These are phyloP conservation scores for Stagonosporopsis rhizophila DNA, from an alignment of 2,329 filamentous ascomycete species.

Conservation along the genomic window DNA sequence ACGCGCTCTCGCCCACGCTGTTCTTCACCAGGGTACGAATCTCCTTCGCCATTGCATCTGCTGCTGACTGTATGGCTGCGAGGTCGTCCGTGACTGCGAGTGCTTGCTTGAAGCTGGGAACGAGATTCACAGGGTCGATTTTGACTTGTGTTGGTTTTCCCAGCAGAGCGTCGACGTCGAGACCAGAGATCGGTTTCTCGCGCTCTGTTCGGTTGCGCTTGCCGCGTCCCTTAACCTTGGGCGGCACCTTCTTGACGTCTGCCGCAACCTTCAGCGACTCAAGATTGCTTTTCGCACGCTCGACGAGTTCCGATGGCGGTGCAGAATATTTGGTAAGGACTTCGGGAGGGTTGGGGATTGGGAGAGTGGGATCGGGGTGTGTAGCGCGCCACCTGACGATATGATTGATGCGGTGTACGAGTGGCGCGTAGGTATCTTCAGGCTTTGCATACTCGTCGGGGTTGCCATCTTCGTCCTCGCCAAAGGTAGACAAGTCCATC, in stretches of 20 bases:
- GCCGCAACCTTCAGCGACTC: constrained; percentile 71
- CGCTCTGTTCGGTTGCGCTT: constrained; percentile 68
- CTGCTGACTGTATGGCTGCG: constrained; percentile 69
- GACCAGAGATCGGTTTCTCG: constrained; percentile 84
- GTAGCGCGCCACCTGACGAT: constrained; percentile 84
- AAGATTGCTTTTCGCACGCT: constrained; percentile 64
- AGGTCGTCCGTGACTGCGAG: constrained; percentile 68
- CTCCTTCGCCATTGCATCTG: constrained; percentile 76
- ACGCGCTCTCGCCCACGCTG: constrained; percentile 78
- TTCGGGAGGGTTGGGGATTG: constrained; percentile 54
- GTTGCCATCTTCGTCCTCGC: constrained; percentile 72
- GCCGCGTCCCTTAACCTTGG: constrained; percentile 74
- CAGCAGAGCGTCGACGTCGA: constrained; percentile 86
- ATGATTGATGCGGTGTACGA: constrained; percentile 87
- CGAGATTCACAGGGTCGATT: constrained; percentile 74
- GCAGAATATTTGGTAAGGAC: constrained; percentile 73
- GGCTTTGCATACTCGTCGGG: constrained; percentile 74
- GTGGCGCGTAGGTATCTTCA: constrained; percentile 83
- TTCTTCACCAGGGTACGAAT: constrained; percentile 72
- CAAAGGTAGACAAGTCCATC: constrained; percentile 83
- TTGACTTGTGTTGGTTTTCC: constrained; percentile 62
- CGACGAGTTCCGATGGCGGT: constrained; percentile 71
- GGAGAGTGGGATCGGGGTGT: constrained; percentile 71
- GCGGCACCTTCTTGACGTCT: constrained; percentile 83
- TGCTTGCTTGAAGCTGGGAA: constrained; percentile 89